Evolutionary conservation across 2,329 filamentous ascomycete species (phyloP), one percentile per base, ranked within the genome.

Genomic region (Raffaelea albimanens): DNA sequence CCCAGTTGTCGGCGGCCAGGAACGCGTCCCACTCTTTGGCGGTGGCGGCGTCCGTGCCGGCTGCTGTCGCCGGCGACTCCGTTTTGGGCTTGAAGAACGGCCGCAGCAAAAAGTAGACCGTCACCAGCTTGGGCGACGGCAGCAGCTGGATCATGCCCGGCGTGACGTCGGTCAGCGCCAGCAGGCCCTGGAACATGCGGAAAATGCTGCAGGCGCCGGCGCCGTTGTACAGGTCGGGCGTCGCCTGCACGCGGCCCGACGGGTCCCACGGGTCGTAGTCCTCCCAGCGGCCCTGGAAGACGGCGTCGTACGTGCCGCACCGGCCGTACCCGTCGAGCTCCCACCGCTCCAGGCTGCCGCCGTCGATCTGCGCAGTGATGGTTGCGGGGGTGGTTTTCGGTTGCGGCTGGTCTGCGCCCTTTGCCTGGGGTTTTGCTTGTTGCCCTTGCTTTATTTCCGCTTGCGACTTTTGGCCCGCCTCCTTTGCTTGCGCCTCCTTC

Each of bases 321-420:
- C 74, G 74, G 19, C 77, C 70, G 54, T 86, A 87, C 5, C 83
- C 83, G 50, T 78, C 72, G 29, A 76, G 73, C 55, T 87, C 83
- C 83, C 83, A 87, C 13, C 83, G 74, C 62, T 87, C 83, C 2
- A 86, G 66, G 19, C 79, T 83, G 40, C 83, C 83, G 45, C 83
- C 83, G 58, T 87, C 83, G 3, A 84, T 70, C 61, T 87, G 83
- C 2, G 82, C 82, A 34, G 83, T 76, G 47, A 77, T 64, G 23
- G 71, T 70, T n/a, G n/a, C n/a, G n/a, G n/a, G n/a, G n/a, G n/a
- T n/a, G n/a, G 0, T 70, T 70, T 5, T 5, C 5, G 13, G 16
- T 5, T 31, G 58, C 52, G 44, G 54, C 42, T 65, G n/a, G 67
- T 62, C 50, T 40, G 48, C 18, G 59, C 59, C 40, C n/a, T 60